Evolutionary conservation across 495 filamentous ascomycete genomes (phyloP).

Genomic region (Cercophora sp.): DNA sequence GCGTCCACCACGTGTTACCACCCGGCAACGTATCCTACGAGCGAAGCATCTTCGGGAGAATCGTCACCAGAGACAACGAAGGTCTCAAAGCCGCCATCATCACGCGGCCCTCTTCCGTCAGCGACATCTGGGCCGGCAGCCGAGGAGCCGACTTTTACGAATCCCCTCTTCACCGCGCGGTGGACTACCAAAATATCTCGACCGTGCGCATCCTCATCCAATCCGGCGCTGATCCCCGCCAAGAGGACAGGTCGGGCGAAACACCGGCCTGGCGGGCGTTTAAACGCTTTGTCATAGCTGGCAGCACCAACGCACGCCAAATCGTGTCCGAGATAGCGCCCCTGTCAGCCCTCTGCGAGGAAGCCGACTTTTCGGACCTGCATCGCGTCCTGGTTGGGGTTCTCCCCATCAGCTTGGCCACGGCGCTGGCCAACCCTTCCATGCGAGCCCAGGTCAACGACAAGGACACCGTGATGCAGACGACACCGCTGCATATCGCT

Average conservation of each 20-base stretch:
- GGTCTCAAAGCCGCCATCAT: neutral
- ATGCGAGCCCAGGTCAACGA: neutral
- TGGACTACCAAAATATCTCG: neutral
- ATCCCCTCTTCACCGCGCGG: neutral
- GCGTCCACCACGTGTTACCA: neutral
- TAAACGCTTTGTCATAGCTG: neutral
- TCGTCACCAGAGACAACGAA: neutral
- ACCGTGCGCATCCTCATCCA: neutral
- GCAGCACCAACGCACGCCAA: neutral
- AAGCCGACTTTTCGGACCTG: neutral
- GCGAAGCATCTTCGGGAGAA: neutral
- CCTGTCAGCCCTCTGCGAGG: neutral
- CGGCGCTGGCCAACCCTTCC: neutral
- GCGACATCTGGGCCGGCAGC: neutral
- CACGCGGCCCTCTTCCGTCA: neutral
- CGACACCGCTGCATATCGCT: neutral
- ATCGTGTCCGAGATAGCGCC: neutral
- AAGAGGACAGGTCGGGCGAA: neutral
- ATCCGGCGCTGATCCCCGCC: neutral
- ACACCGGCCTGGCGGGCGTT: neutral
- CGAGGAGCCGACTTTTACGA: neutral
- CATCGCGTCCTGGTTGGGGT: neutral
- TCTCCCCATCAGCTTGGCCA: neutral
- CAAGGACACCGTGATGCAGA: neutral
- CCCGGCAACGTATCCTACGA: neutral